Conservation (phyloP, 495 filamentous ascomycete genomes). For the Copromyces sp. region DNA sequence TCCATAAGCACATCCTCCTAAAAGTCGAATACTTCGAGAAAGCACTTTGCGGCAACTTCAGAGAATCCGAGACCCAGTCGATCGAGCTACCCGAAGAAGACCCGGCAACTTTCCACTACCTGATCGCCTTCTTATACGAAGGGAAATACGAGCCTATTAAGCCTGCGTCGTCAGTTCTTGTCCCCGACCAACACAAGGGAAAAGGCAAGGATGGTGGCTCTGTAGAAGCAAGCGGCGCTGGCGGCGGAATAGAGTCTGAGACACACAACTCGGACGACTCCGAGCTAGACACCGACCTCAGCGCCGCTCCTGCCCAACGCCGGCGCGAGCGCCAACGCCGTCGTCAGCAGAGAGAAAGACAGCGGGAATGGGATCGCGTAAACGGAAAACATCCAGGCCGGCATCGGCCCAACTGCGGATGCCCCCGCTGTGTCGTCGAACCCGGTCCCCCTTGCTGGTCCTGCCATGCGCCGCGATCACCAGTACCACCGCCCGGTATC, state of each 20-base stretch:
- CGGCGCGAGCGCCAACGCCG: conserved; percentile 25
- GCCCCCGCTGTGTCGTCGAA: conserved; percentile 26
- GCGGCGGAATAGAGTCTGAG: conserved; percentile 17
- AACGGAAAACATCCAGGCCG: conserved; percentile 31
- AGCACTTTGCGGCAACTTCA: conserved; percentile 33
- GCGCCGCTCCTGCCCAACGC: conserved; percentile 20
- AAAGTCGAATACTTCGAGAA: conserved; percentile 36
- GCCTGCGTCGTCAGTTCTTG: conserved; percentile 26
- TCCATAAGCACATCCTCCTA: conserved; percentile 32
- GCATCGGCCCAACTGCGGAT: conserved; percentile 34
- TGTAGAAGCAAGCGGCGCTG: conserved; percentile 10
- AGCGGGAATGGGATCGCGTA: conserved; percentile 28
- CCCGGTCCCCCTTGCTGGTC: conserved; percentile 34
- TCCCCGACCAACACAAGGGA: conserved; percentile 29
- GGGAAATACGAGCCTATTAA: conserved; percentile 36
- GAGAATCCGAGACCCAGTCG: conserved; percentile 29
- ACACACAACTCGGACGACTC: conserved; percentile 22
- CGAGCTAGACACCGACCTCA: conserved; percentile 22
- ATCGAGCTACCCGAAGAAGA: conserved; percentile 40
- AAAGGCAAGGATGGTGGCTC: conserved; percentile 15
- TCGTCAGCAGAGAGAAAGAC: conserved; percentile 23
- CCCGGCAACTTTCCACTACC: conserved; percentile 37
- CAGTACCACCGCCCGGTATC: conserved; percentile 21
- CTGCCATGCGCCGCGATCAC: conserved; percentile 31
- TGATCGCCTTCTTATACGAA: conserved; percentile 42